Percentiles rank a stretch among this genome's conserved stretches.
These are phyloP conservation scores for Kodamaea sp. DNA, from an alignment of 1,139 yeast species.

Conservation along the genomic window DNA sequence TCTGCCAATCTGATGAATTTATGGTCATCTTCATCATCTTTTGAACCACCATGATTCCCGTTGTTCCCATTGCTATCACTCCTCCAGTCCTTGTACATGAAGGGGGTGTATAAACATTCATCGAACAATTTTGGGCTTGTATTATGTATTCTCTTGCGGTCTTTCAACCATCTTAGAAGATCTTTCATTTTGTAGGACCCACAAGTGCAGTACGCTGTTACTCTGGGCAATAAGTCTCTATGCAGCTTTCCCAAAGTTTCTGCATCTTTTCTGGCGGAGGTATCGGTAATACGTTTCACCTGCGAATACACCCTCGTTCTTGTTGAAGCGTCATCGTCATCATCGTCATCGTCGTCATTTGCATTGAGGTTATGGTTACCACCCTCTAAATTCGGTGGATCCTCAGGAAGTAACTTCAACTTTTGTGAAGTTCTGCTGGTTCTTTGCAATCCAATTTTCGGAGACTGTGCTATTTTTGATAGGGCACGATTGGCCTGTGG, in stretches of 20 bases:
- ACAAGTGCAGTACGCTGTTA: conserved; percentile 94
- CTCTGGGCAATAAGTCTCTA: conserved; percentile 79
- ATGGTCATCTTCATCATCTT: conserved; percentile 28
- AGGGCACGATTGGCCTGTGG: conserved; percentile 22
- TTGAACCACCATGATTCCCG: conserved; percentile 4
- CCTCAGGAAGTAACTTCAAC: conserved; percentile 83
- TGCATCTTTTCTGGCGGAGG: conserved; percentile 94
- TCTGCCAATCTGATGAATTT: conserved; percentile 75
- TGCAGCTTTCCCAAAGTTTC: conserved; percentile 90
- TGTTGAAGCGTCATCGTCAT: conserved; percentile 18
- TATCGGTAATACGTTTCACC: conserved; percentile 79
- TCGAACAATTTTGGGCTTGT: conserved; percentile 87
- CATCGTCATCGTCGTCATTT: conserved; percentile 32
- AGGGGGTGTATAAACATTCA: conserved; percentile 92
- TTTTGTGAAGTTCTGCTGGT: conserved; percentile 87
- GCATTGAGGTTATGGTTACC: conserved; percentile 21
- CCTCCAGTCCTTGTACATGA: conserved; percentile 79
- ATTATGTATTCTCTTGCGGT: conserved; percentile 69
- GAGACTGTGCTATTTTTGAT: conserved; percentile 34
- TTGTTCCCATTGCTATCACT: conserved; percentile 34
- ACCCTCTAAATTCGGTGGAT: conserved; percentile 43
- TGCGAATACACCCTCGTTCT: conserved; percentile 73
- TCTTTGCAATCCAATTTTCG: conserved; percentile 77
- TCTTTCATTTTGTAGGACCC: conserved; percentile 91
- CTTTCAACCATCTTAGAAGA: conserved; percentile 79